These are phyloP conservation scores for Naganishia onofrii DNA, from an alignment of 768 basidiomycete species.

Conservation along the genomic window DNA sequence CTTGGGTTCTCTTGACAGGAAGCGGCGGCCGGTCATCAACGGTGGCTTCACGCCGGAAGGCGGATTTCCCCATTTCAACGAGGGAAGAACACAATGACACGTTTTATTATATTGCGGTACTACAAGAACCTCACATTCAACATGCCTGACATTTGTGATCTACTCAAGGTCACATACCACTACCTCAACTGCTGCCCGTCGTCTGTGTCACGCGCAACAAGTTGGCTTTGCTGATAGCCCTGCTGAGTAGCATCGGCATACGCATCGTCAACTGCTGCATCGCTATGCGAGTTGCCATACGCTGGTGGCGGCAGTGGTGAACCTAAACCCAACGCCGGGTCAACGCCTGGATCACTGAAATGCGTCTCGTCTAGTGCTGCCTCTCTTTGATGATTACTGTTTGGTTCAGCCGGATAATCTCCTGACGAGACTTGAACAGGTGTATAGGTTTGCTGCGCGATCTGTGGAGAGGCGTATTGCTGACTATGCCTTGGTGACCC, in stretches of 20 bases:
- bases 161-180: not conserved
- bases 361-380: not conserved
- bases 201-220: conserved; percentile 5
- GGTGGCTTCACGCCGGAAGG: too few species aligned
- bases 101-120: too few species aligned
- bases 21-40: too few species aligned
- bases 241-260: conserved; percentile 11
- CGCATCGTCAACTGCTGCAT: conserved; percentile 1
- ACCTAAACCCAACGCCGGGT: conserved; percentile 2
- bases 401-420: not conserved
- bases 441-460: conserved; percentile 5
- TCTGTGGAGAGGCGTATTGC: conserved; percentile 9
- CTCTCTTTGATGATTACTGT: not conserved
- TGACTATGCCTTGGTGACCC: conserved; percentile 5
- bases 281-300: conserved; percentile 14
- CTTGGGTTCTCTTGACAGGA: too few species aligned
- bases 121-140: not conserved
- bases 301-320: conserved; percentile 20
- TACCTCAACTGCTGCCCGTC: conserved; percentile 20
- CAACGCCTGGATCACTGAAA: conserved; percentile 9
- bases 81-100: too few species aligned
- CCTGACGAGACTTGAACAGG: conserved; percentile 1
- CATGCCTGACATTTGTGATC: not conserved
- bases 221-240: conserved; percentile 1
- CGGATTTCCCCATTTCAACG: too few species aligned